Evolutionary conservation across 2,329 filamentous ascomycete genomes (phyloP).

Genomic region (Pyrenophora tritici-repentis): DNA sequence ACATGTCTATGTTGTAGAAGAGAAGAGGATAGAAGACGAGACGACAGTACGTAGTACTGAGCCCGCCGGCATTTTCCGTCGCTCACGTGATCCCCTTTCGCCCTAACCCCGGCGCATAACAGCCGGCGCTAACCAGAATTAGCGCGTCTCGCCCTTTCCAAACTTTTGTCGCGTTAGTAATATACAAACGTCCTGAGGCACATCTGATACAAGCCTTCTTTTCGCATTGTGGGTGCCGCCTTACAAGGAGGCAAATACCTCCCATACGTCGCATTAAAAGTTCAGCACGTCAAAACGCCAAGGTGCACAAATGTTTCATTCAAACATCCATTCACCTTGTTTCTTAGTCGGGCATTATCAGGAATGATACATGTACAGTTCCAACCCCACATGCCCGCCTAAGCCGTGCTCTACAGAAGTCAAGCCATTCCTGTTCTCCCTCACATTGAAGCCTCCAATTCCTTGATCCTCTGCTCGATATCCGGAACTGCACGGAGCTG

Average conservation of each 20-base stretch:
- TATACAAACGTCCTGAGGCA: not conserved
- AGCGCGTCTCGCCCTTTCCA: not conserved
- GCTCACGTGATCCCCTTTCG: conserved; percentile 2
- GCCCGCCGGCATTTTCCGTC: conserved; percentile 3
- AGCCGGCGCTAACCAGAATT: conserved; percentile 5
- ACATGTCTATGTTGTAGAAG: conserved; percentile 6
- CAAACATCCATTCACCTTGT: too few species aligned
- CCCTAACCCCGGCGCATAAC: not conserved
- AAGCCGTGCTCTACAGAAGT: not conserved
- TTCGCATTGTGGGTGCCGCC: too few species aligned
- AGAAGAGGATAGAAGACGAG: conserved; percentile 1
- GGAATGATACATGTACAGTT: too few species aligned
- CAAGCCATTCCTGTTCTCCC: not conserved
- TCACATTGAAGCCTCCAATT: conserved; percentile 60
- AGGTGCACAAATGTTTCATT: too few species aligned
- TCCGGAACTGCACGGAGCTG: conserved; percentile 85
- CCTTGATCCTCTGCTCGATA: conserved; percentile 80
- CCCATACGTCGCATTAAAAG: too few species aligned
- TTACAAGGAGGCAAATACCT: too few species aligned
- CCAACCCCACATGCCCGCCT: too few species aligned
- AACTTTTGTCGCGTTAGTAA: not conserved
- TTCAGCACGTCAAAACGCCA: too few species aligned
- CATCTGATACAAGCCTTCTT: too few species aligned
- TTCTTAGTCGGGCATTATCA: too few species aligned
- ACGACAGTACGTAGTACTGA: not conserved